These are phyloP conservation scores for Curvularia lunata DNA, from an alignment of 2,329 filamentous ascomycete genomes.

Conservation along the genomic window DNA sequence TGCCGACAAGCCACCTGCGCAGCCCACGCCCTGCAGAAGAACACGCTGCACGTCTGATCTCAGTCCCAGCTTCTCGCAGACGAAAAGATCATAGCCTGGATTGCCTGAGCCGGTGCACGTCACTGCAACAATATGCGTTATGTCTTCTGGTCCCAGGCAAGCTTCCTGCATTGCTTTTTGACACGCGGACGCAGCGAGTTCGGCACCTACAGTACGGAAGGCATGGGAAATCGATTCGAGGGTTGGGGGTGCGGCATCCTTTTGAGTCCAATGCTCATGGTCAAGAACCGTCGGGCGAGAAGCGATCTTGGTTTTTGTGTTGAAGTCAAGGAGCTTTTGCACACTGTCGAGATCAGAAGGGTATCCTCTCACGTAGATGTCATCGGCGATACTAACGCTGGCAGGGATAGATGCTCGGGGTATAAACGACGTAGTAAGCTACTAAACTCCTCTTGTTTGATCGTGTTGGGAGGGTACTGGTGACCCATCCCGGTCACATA, in stretches of 20 bases:
- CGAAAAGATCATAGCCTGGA: constrained; percentile 49
- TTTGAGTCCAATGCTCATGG: constrained; percentile 15
- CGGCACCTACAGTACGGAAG: constrained; percentile 40
- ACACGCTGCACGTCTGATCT: constrained; percentile 39
- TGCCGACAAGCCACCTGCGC: constrained; percentile 48
- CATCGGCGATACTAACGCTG: constrained; percentile 14
- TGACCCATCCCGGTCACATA: constrained; percentile 30
- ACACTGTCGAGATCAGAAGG: constrained; percentile 14
- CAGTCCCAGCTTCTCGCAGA: constrained; percentile 43
- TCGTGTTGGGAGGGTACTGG: constrained; percentile 23
- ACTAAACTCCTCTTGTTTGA: constrained; percentile 21
- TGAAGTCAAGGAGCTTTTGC: constrained; percentile 24
- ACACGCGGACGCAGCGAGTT: constrained; percentile 42
- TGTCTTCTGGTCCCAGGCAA: constrained; percentile 23
- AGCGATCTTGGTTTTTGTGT: constrained; percentile 20
- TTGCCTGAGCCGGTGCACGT: constrained; percentile 49
- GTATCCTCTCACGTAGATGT: background rate
- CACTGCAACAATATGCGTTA: constrained; percentile 50
- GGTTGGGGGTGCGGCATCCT: constrained; percentile 18
- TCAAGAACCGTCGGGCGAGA: constrained; percentile 22
- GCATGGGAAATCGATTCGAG: constrained; percentile 35
- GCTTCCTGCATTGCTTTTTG: constrained; percentile 44
- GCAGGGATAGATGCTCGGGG: constrained; percentile 15
- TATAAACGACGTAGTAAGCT: constrained; percentile 17
- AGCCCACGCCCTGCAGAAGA: constrained; percentile 49